phyloP scores from a whole-genome alignment of 257 asterid species.

The Ilex aquifolium region DNA sequence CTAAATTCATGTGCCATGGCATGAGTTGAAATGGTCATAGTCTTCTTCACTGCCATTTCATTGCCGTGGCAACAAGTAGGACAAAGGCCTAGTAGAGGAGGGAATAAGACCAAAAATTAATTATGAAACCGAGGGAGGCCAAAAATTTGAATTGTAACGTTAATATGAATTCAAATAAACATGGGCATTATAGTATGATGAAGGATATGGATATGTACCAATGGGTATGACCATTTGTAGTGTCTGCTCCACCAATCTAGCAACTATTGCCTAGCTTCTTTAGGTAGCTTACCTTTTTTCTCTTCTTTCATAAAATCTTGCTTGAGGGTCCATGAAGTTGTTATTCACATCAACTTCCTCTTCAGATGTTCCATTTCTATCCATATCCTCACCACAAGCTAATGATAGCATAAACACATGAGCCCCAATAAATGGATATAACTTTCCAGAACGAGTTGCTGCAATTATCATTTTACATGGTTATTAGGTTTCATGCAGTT shows the following conservation, averaged over 20 bases:
- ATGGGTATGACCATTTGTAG: conserved; percentile 98
- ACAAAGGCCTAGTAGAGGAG: no score
- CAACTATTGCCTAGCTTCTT: conserved; percentile 83
- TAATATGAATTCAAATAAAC: neutral
- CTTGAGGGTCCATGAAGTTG: conserved; percentile 67
- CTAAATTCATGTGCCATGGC: no score
- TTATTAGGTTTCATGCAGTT: no score
- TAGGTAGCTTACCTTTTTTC: conserved; percentile 99
- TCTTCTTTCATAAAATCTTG: conserved; percentile 98
- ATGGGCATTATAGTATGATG: no score
- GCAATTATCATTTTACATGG: no score
- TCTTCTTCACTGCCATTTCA: no score
- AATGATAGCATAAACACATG: conserved; percentile 1
- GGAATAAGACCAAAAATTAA: neutral
- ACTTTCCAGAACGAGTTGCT: no score
- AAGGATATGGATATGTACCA: conserved; percentile 38
- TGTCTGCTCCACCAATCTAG: conserved; percentile 97
- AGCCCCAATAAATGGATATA: neutral
- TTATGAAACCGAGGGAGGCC: no score
- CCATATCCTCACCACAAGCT: conserved; percentile 62
- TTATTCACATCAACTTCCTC: conserved; percentile 64
- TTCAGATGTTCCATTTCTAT: conserved; percentile 65
- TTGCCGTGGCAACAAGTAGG: no score
- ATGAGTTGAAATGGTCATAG: no score
- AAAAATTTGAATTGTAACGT: neutral